phyloP scores from a whole-genome alignment of 1,284 basidiomycete species.

The Quambalaria eucalypti region DNA sequence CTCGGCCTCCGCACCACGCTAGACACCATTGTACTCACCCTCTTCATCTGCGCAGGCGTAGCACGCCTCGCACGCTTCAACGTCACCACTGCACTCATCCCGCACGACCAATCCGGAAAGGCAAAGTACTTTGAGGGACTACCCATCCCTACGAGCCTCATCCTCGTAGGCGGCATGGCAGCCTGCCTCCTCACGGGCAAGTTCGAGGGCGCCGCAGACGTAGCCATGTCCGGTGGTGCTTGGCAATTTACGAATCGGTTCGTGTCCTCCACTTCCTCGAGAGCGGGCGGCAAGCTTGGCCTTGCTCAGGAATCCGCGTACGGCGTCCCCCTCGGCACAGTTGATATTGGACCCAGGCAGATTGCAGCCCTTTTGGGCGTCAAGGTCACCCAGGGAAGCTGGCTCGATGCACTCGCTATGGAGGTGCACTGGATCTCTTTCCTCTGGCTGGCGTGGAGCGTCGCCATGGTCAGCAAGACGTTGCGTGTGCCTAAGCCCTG shows the following conservation, averaged over 20 bases:
- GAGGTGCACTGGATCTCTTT: conserved; percentile 34
- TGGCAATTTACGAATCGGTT: not conserved
- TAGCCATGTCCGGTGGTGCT: not conserved
- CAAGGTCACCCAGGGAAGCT: not conserved
- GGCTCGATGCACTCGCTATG: conserved; percentile 12
- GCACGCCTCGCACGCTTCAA: conserved; percentile 96
- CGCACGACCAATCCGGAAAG: conserved; percentile 78
- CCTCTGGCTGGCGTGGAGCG: conserved; percentile 36
- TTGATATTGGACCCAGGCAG: not conserved
- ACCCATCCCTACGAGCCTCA: conserved; percentile 85
- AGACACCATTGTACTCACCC: conserved; percentile 75
- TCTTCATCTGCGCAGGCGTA: conserved; percentile 90
- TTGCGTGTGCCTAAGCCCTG: conserved; percentile 43
- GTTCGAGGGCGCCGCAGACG: conserved; percentile 56
- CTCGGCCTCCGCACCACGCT: conserved; percentile 81
- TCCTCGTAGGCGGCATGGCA: conserved; percentile 68
- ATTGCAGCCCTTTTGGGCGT: not conserved
- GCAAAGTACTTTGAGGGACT: conserved; percentile 92
- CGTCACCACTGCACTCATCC: conserved; percentile 88
- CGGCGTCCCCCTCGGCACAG: not conserved
- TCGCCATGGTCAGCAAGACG: conserved; percentile 43
- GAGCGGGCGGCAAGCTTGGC: not conserved
- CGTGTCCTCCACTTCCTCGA: not conserved
- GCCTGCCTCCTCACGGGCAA: conserved; percentile 69
- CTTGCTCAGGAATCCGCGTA: not conserved